Conservation (phyloP, 148 eudicot species). For the Vaccinium myrtillus region DNA sequence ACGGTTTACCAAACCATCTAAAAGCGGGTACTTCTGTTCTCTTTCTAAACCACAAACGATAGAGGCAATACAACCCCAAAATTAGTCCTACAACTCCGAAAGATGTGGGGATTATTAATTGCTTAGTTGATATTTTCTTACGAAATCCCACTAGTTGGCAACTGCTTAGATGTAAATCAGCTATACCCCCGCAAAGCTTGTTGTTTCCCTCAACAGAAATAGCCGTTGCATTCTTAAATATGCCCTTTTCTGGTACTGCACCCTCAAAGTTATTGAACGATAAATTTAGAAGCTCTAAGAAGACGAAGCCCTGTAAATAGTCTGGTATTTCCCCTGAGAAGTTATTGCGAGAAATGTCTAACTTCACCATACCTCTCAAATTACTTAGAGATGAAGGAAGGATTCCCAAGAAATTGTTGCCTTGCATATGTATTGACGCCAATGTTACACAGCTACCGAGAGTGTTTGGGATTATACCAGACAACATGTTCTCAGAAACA, state of each 20-base stretch:
- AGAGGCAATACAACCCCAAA: neutral
- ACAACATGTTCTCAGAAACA: no score
- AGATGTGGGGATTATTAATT: neutral
- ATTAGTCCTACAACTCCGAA: neutral
- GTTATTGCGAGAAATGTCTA: slow-evolving; percentile 9
- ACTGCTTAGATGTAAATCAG: slow-evolving; percentile 20
- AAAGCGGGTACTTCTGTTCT: neutral
- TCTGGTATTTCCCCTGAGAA: neutral
- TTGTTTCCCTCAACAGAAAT: no score
- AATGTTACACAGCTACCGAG: no score
- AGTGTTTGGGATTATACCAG: no score
- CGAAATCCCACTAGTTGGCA: slow-evolving; percentile 2
- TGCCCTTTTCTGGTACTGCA: no score
- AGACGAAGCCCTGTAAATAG: neutral
- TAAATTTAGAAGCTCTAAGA: neutral
- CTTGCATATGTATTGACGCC: no score
- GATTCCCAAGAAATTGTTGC: no score
- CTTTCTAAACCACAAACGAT: neutral
- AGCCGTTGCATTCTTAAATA: no score
- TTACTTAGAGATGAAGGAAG: no score
- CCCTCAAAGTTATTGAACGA: no score
- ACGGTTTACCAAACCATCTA: neutral
- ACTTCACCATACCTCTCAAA: neutral
- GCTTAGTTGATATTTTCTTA: neutral
- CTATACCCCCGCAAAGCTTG: slow-evolving; percentile 33